Conservation (phyloP, 2,329 filamentous ascomycete species). For the Pseudovirgaria hyperparasitica region DNA sequence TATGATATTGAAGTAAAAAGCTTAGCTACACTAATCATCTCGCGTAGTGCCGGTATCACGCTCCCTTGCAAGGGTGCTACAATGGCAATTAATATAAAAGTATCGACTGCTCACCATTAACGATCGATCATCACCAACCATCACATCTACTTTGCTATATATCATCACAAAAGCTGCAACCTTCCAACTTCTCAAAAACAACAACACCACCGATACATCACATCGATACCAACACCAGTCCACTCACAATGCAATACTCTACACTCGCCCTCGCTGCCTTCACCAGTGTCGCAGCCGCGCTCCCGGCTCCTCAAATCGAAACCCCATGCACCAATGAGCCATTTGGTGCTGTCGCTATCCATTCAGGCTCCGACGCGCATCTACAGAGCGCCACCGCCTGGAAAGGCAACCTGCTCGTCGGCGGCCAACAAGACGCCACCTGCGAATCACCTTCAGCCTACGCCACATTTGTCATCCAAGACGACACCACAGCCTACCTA, state of each 20-base stretch:
- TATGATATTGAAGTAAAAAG: too few relatives aligned
- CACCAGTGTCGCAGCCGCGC: slow-evolving; percentile 21
- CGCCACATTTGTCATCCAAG: slow-evolving; percentile 39
- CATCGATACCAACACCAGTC: slow-evolving; percentile 2
- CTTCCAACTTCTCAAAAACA: slow-evolving; percentile 4
- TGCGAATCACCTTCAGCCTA: slow-evolving; percentile 30
- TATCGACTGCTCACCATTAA: too few relatives aligned
- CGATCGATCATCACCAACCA: slow-evolving; percentile 13
- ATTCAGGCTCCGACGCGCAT: slow-evolving; percentile 38
- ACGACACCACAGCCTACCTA: slow-evolving; percentile 34
- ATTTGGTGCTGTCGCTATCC: slow-evolving; percentile 40
- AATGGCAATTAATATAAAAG: too few relatives aligned
- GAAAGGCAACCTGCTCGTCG: slow-evolving; percentile 31
- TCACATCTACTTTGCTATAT: slow-evolving; percentile 1
- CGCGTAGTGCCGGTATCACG: too few relatives aligned
- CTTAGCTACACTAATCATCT: too few relatives aligned
- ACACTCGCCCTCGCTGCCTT: slow-evolving; percentile 14
- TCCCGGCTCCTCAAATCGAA: slow-evolving; percentile 12
- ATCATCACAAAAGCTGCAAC: slow-evolving; percentile 1
- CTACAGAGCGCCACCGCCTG: slow-evolving; percentile 33
- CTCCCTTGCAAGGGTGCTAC: too few relatives aligned
- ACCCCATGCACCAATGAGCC: slow-evolving; percentile 15
- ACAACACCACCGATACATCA: slow-evolving; percentile 3
- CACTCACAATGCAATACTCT: slow-evolving; percentile 19
- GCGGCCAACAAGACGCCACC: slow-evolving; percentile 33